A percentile compares a stretch with the other conserved stretches of the same genome.
These are phyloP conservation scores for Rhizophora mangle DNA, from an alignment of 345 rosid genomes.

Conservation along the genomic window DNA sequence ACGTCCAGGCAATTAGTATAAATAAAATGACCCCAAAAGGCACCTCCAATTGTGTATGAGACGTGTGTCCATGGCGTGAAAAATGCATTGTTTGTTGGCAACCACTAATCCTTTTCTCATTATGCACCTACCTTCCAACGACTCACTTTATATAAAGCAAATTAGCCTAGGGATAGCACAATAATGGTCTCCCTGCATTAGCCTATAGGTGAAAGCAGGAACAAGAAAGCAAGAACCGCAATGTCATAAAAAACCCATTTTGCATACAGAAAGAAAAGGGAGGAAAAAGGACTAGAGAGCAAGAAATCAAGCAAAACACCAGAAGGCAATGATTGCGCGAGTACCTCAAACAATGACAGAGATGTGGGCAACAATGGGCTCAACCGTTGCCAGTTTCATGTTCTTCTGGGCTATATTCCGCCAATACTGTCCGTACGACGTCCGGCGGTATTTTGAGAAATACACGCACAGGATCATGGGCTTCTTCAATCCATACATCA, in stretches of 20 bases:
- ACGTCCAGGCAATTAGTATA: too few relatives aligned
- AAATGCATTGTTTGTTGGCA: background rate
- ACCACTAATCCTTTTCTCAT: background rate
- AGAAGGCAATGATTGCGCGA: conserved; percentile 16
- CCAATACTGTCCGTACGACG: conserved; percentile 55
- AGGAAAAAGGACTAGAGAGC: background rate
- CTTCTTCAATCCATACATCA: conserved; percentile 42
- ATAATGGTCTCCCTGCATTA: background rate
- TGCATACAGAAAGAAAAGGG: background rate
- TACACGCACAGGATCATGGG: conserved; percentile 28
- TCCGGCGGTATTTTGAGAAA: conserved; percentile 41
- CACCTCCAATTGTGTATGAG: too few relatives aligned
- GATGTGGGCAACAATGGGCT: conserved; percentile 57
- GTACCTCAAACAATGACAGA: conserved; percentile 36
- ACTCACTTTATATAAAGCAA: background rate
- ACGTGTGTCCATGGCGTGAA: background rate
- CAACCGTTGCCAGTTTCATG: conserved; percentile 54
- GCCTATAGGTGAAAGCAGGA: background rate
- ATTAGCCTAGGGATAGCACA: background rate
- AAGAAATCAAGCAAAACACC: background rate
- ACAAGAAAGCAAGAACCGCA: background rate
- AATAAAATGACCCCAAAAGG: too few relatives aligned
- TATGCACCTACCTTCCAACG: background rate
- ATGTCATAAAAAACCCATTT: background rate
- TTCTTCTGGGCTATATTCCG: conserved; percentile 50